Evolutionary conservation across 345 rosid genomes (phyloP), one percentile per base, ranked within the genome.

Genomic region (Stellera chamaejasme): DNA sequence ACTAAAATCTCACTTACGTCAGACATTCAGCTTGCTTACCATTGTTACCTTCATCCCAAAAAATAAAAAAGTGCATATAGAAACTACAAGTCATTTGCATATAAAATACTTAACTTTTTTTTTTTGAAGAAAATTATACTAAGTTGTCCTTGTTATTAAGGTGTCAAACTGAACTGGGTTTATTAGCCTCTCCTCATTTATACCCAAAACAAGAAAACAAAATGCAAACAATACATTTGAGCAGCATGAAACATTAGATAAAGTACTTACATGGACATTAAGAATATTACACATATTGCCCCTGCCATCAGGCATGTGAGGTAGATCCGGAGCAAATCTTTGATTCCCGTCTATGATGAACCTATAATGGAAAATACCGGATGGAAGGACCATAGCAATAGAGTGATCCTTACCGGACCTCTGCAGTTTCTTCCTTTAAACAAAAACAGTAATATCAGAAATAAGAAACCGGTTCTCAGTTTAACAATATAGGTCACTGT

Each of bases 371-470:
- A 80, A 93, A 62, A 85, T 47, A 14, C 95, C 97, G 19, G 84
- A 80, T 4, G 78, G 85, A 56, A 93, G 85, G 53, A 93, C 96
- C 70, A 89, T 58, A 25, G 89, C 79, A 52, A 93, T 63, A 10
- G 96, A 78, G 61, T 81, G 79, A 68, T 93, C 99, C 73, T 87
- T 85, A 13, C 92, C 90, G 36, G 90, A 76, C 72, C 87, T 80
- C 70, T 83, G 97, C 36, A 93, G 68, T 49, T 45, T 65, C 78
- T 80, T 87, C 82, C 99, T 93, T 77, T 62, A 61, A 25, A 56
- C 52, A 69, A 45, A 67, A 64, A 67, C 10, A 32, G 55, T 10
- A 55, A 32, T 48, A 36, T 57, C 15, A 10, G 27, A 48, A 27
- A 54, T 53, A 57, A 23, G 52, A 39, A 32, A 5, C 39, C 0